Conservation (phyloP, 2,329 filamentous ascomycete genomes). For the Fusarium mexicanum region DNA sequence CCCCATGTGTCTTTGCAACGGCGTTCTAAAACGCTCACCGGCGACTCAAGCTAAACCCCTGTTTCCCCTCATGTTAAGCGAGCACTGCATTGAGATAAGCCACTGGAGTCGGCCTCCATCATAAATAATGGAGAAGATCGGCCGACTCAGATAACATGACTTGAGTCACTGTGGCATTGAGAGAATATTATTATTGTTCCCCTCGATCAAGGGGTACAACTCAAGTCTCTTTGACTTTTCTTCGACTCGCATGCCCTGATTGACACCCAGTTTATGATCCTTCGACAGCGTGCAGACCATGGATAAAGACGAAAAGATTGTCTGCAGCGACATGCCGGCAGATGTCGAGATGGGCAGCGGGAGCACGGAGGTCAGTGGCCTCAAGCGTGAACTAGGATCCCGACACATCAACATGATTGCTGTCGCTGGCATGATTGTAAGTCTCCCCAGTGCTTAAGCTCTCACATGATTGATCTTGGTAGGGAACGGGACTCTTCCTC, state of each 20-base stretch:
- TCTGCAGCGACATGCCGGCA: background rate
- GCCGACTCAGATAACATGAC: background rate
- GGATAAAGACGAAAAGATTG: background rate
- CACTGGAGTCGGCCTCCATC: background rate
- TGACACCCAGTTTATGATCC: no score
- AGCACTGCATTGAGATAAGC: background rate
- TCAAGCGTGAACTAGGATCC: background rate
- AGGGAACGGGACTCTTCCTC: background rate
- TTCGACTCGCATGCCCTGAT: rapidly evolving
- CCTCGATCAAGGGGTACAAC: no score
- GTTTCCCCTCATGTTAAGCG: background rate
- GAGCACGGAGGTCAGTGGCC: background rate
- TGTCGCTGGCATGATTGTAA: background rate
- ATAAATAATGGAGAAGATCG: background rate
- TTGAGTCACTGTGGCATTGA: background rate
- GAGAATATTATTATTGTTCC: background rate
- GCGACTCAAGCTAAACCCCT: background rate
- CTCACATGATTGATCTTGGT: rapidly evolving
- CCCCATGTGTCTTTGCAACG: background rate
- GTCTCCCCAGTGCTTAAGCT: rapidly evolving
- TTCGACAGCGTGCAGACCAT: background rate
- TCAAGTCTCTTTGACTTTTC: no score
- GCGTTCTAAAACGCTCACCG: background rate
- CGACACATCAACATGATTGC: background rate
- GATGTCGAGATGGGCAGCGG: background rate